Evolutionary conservation across 2,329 filamentous ascomycete genomes (phyloP).

Genomic region (Sporothrix brunneoviolacea): DNA sequence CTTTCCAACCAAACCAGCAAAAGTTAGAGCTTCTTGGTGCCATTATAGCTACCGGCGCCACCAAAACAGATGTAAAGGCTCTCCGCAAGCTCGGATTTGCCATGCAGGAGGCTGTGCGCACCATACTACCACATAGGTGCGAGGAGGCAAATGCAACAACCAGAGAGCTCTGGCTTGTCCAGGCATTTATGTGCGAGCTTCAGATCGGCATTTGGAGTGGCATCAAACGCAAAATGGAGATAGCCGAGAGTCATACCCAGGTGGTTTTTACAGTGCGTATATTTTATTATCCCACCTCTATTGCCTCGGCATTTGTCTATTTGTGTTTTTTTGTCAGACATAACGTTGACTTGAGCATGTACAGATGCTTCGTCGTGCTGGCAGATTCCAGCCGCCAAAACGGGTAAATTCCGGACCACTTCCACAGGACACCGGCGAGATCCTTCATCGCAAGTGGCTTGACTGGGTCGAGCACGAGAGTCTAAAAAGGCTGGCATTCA

Average conservation of each 20-base stretch:
- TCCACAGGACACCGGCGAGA: background rate
- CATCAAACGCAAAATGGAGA: slow-evolving; percentile 49
- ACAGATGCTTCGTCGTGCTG: slow-evolving; percentile 14
- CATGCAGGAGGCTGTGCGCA: slow-evolving; percentile 44
- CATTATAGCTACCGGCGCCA: slow-evolving; percentile 55
- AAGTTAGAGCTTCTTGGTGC: slow-evolving; percentile 53
- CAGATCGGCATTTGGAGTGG: slow-evolving; percentile 50
- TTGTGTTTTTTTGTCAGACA: no score
- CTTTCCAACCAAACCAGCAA: slow-evolving; percentile 48
- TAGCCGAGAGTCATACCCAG: slow-evolving; percentile 40
- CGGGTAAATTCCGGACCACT: background rate
- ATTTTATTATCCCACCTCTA: no score
- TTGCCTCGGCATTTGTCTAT: no score
- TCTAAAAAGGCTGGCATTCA: slow-evolving; percentile 49
- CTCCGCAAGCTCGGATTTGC: slow-evolving; percentile 53
- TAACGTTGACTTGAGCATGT: no score
- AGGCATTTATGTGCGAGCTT: slow-evolving; percentile 42
- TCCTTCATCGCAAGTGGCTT: slow-evolving; percentile 13
- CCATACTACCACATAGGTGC: slow-evolving; percentile 31
- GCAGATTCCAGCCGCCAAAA: slow-evolving; percentile 8
- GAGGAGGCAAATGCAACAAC: slow-evolving; percentile 40
- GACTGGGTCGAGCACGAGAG: slow-evolving; percentile 13
- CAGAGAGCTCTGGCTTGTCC: slow-evolving; percentile 40
- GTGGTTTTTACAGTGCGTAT: slow-evolving; percentile 15
- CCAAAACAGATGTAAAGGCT: slow-evolving; percentile 46